Base-by-base conservation (phyloP, 257 asterid genomes). In the Thymus quinquecostatus region DNA sequence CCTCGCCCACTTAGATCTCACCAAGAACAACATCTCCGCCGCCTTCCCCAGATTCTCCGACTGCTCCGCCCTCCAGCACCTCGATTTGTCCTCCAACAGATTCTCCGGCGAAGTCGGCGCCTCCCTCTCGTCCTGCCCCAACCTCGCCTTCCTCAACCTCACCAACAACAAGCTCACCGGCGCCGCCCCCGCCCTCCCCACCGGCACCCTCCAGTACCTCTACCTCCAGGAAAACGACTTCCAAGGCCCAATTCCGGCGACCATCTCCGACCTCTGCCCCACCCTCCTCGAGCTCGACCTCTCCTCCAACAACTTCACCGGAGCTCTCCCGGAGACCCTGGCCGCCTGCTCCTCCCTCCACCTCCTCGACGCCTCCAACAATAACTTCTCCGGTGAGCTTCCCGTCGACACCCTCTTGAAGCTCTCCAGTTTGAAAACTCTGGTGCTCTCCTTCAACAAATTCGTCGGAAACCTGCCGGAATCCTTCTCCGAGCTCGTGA, bases 71-170 rank as follows among this genome's bases (percentile, higher is more conserved):
- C 75, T 94, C 78, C 69, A 72, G 38, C 85, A 84, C 87, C 79
- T 94, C 82, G 97, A 94, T 70, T 83, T 91, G 12, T 87, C 96
- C 29, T 87, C 96, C 63, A 93, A 91, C 58, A 90, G 75, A 66
- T 80, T 93, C 69, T 47, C 0, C 69, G 97, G 98, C 51, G 88
- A 72, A 3, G 80, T 93, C 61, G 89, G 84, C 2, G 45, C 69
- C 76, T 78, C 93, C 0, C 85, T 92, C 43, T 80, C 93, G 55
- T 54, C 77, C 0, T 92, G 97, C 66, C 81, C 41, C 66, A 83
- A 83, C 61, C 84, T 94, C 56, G 81, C 69, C 34, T 89, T 82
- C 64, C 86, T 91, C 44, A 94, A 94, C 63, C 89, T 94, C 78
- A 94, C 99, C 43, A 78, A 47, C 61, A 94, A 94, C 69, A 79